These are phyloP conservation scores for Polychytrium aggregatum DNA, from an alignment of 192 early-diverging fungal species.

Conservation along the genomic window DNA sequence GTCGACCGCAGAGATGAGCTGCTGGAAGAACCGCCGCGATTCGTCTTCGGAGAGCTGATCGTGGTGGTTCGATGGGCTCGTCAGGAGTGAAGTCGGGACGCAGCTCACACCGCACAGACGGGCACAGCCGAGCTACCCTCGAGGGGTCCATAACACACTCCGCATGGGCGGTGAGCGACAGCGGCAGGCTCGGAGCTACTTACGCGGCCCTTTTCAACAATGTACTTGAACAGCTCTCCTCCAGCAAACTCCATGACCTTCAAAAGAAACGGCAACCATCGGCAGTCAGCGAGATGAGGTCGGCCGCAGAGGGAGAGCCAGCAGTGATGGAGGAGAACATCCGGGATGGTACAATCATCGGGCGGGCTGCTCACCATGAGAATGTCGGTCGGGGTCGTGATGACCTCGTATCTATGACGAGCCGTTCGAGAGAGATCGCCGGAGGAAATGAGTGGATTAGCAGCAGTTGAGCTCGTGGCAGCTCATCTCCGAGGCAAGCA, in stretches of 20 bases:
- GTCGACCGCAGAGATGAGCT: conserved; percentile 44
- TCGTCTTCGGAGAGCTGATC: conserved; percentile 40
- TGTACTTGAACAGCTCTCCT: conserved; percentile 93
- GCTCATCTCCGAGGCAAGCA: no score
- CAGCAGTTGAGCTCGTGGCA: no score
- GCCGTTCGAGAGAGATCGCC: no score
- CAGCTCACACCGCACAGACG: no score
- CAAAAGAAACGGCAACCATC: conserved; percentile 52
- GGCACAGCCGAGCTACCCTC: no score
- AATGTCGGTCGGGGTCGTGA: conserved; percentile 90
- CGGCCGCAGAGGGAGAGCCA: no score
- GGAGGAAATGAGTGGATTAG: no score
- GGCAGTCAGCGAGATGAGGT: conserved; percentile 34
- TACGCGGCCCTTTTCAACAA: conserved; percentile 65
- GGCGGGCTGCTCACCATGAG: conserved; percentile 98
- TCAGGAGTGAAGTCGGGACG: background rate
- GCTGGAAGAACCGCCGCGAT: conserved; percentile 38
- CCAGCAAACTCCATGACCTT: conserved; percentile 85
- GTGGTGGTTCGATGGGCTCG: background rate
- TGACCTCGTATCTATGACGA: conserved; percentile 82
- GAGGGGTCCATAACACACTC: no score
- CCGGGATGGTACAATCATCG: no score
- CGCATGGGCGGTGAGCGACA: no score
- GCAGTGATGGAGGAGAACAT: no score
- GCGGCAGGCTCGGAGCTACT: no score